phyloP scores from a whole-genome alignment of 306 rosid species.

The Fragaria vesca region DNA sequence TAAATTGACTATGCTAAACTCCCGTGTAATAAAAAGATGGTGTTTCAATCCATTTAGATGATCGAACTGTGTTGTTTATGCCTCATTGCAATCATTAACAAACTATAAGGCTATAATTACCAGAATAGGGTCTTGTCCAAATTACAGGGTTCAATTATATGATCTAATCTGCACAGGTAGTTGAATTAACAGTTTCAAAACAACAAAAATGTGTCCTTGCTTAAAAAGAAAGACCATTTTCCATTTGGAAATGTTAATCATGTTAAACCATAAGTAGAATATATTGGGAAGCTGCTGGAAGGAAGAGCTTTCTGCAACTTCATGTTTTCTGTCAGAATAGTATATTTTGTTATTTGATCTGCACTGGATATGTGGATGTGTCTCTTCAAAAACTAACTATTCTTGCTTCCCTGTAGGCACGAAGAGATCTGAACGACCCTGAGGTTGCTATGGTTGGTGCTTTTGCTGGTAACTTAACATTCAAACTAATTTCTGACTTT shows the following conservation, averaged over 20 bases:
- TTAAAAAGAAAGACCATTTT: not conserved
- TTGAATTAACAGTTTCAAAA: not conserved
- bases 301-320: not conserved
- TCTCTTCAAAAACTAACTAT: not conserved
- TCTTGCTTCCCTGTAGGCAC: slow-evolving; percentile 53
- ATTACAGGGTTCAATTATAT: not conserved
- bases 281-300: not conserved
- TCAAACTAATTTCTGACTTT: not conserved
- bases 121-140: not conserved
- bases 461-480: slow-evolving; percentile 65
- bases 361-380: not conserved
- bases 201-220: not conserved
- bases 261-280: not conserved
- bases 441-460: slow-evolving; percentile 93
- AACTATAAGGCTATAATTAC: not conserved
- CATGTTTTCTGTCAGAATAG: not conserved
- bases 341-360: not conserved
- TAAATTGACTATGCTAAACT: not conserved
- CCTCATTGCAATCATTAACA: not conserved
- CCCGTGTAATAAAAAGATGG: not conserved
- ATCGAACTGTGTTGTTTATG: not conserved
- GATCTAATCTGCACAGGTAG: not conserved
- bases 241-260: not conserved
- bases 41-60: not conserved
- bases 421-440: slow-evolving; percentile 75